Conservation (phyloP, 2,329 filamentous ascomycete genomes). For the Chrysoporthe puriensis region DNA sequence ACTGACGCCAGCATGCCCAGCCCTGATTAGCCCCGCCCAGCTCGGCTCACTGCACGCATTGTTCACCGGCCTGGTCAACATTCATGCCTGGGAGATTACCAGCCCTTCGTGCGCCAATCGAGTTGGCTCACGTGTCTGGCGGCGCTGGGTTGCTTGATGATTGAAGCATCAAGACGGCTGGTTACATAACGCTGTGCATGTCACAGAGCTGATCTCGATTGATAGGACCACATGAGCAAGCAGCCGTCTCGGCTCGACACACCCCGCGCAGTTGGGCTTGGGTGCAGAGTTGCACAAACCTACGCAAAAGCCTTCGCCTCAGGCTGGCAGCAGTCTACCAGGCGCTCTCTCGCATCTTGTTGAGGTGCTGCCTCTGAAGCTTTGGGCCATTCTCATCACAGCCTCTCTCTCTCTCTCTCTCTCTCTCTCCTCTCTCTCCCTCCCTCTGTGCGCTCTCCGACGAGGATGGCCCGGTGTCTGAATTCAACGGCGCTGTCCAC, state of each 20-base stretch:
- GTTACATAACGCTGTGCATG: too few species aligned
- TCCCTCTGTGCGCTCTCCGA: background rate
- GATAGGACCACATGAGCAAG: background rate
- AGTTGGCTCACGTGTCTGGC: too few species aligned
- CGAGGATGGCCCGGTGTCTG: constrained; percentile 12
- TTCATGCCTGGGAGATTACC: constrained; percentile 22
- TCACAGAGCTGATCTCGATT: too few species aligned
- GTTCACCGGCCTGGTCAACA: background rate
- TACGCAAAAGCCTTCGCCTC: too few species aligned
- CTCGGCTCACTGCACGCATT: constrained; percentile 8
- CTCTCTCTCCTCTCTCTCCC: background rate
- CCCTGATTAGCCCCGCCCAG: constrained; percentile 1
- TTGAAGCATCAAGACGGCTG: too few species aligned
- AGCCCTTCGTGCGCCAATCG: constrained; percentile 17
- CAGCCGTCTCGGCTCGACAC: background rate
- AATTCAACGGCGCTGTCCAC: constrained; percentile 13
- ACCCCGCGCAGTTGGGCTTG: background rate
- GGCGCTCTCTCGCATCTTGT: too few species aligned
- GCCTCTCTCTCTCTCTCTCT: background rate
- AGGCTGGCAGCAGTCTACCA: too few species aligned
- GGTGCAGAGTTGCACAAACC: too few species aligned
- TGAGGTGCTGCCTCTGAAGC: too few species aligned
- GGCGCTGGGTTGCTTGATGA: too few species aligned
- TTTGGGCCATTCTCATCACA: background rate
- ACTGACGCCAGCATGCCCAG: constrained; percentile 1